Conservation (phyloP, 1,139 yeast species). For the Blastobotrys capitulatus region DNA sequence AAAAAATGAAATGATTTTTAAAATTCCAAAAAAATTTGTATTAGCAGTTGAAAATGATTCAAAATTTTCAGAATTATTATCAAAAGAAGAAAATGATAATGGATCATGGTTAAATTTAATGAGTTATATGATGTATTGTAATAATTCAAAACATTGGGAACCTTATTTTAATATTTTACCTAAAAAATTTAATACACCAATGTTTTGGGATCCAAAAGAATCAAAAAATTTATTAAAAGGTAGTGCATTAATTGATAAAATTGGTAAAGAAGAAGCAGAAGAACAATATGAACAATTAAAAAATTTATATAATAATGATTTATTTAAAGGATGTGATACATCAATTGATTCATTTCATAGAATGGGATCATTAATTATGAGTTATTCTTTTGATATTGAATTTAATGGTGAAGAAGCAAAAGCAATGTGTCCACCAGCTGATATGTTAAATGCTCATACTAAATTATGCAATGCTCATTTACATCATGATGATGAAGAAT, state of each 20-base stretch:
- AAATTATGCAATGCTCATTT: slow-evolving; percentile 70
- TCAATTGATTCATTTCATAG: slow-evolving; percentile 57
- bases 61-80: slow-evolving; percentile 33
- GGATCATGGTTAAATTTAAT: slow-evolving; percentile 76
- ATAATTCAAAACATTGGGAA: slow-evolving; percentile 50
- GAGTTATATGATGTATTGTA: slow-evolving; percentile 55
- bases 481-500: slow-evolving; percentile 31
- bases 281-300: slow-evolving; percentile 45
- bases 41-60: slow-evolving; percentile 56
- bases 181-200: slow-evolving; percentile 54
- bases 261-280: slow-evolving; percentile 67
- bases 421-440: slow-evolving; percentile 92
- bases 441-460: slow-evolving; percentile 82
- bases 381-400: slow-evolving; percentile 62
- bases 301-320: slow-evolving; percentile 31
- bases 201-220: slow-evolving; percentile 64
- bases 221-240: slow-evolving; percentile 56
- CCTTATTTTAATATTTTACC: slow-evolving; percentile 74
- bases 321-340: slow-evolving; percentile 32
- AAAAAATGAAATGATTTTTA: slow-evolving; percentile 57
- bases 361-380: slow-evolving; percentile 65
- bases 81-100: slow-evolving; percentile 36
- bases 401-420: slow-evolving; percentile 42
- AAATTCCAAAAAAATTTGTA: slow-evolving; percentile 54
- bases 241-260: slow-evolving; percentile 59